phyloP scores from a whole-genome alignment of 1,284 basidiomycete species.

The Somion occarium region DNA sequence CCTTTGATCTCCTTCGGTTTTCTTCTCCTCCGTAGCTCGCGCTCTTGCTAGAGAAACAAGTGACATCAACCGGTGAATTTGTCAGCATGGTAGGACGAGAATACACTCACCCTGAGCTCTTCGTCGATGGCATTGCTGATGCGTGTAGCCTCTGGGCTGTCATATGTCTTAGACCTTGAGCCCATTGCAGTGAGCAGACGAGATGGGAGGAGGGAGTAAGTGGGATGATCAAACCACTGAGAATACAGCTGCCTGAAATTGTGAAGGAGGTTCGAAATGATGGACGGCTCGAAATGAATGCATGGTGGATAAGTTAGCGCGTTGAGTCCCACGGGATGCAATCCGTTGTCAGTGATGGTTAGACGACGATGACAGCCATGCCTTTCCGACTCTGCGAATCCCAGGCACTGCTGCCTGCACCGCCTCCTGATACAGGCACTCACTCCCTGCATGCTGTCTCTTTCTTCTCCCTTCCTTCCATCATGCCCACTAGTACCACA shows the following conservation, averaged over 20 bases:
- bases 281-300: constrained; percentile 4
- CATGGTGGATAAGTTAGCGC: constrained; percentile 8
- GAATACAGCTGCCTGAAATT: neutral
- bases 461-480: neutral
- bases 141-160: constrained; percentile 45
- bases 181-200: constrained; percentile 2
- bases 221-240: neutral
- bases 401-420: constrained; percentile 12
- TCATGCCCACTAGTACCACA: no score
- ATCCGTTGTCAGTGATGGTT: constrained; percentile 15
- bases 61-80: neutral
- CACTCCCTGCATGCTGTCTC: neutral
- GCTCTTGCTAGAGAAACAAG: constrained; percentile 44
- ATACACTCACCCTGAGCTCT: constrained; percentile 50
- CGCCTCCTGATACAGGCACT: neutral
- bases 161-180: constrained; percentile 24
- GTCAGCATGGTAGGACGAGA: neutral
- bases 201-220: constrained; percentile 4
- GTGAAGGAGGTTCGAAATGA: constrained; percentile 3
- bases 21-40: constrained; percentile 36
- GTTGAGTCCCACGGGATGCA: constrained; percentile 15
- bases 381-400: constrained; percentile 6
- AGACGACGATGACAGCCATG: neutral
- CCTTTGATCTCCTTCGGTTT: constrained; percentile 62
- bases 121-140: constrained; percentile 68